phyloP scores from a whole-genome alignment of 2,329 filamentous ascomycete species.

The Monosporascus sp. region DNA sequence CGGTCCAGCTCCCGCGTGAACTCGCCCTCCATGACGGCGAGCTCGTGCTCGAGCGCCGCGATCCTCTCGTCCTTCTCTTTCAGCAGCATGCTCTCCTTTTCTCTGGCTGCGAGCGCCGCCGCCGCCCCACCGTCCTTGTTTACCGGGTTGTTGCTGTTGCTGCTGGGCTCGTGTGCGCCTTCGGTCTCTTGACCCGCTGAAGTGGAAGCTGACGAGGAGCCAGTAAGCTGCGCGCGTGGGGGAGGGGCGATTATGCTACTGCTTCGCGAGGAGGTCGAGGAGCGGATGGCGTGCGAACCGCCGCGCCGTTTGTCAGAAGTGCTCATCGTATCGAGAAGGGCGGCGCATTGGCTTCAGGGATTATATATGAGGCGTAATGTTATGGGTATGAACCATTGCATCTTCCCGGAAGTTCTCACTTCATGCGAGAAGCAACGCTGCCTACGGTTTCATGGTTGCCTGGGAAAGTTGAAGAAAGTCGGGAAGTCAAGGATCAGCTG shows the following conservation, averaged over 20 bases:
- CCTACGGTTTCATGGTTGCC: not conserved
- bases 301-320: conserved; percentile 40
- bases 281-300: conserved; percentile 25
- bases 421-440: not conserved
- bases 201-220: conserved; percentile 23
- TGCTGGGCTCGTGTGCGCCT: conserved; percentile 8
- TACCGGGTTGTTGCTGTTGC: conserved; percentile 9
- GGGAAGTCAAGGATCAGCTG: not conserved
- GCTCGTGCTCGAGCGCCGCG: conserved; percentile 45
- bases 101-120: conserved; percentile 17
- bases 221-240: conserved; percentile 34
- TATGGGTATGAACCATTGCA: conserved; percentile 6
- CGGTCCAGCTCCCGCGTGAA: conserved; percentile 49
- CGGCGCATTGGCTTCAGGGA: conserved; percentile 4
- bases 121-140: conserved; percentile 17
- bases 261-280: conserved; percentile 22
- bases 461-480: not conserved
- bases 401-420: not conserved
- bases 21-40: conserved; percentile 46
- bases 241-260: conserved; percentile 33
- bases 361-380: conserved; percentile 1
- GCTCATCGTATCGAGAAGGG: conserved; percentile 29
- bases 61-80: conserved; percentile 48
- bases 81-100: conserved; percentile 25
- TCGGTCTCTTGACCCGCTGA: conserved; percentile 26